Evolutionary conservation across 2,329 filamentous ascomycete genomes (phyloP).

Genomic region (Chaetomium olivaceum): DNA sequence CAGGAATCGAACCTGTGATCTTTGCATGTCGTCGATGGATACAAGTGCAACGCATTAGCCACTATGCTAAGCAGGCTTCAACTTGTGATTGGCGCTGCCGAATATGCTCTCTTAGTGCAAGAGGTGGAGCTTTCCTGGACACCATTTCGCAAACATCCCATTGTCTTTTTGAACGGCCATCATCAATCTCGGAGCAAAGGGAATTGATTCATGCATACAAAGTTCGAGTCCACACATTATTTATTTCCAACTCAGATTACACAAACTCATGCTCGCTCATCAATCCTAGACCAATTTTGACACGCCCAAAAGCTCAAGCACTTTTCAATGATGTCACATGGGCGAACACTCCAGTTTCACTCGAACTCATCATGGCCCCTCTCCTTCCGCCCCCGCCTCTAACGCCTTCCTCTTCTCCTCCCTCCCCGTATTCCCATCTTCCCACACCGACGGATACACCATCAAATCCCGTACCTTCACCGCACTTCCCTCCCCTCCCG

Average conservation of each 20-base stretch:
- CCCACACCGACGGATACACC: conserved; percentile 16
- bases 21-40: conserved; percentile 27
- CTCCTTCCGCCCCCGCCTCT: background rate
- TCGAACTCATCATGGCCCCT: background rate
- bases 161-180: too few species aligned
- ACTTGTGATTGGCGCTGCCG: background rate
- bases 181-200: too few species aligned
- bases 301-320: too few species aligned
- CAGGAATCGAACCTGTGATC: conserved; percentile 30
- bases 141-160: too few species aligned
- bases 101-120: background rate
- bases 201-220: too few species aligned
- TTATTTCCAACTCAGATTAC: too few species aligned
- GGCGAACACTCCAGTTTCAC: background rate
- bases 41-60: conserved; percentile 30
- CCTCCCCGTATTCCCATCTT: conserved; percentile 17
- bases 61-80: conserved; percentile 27
- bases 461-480: background rate
- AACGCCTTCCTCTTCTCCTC: background rate
- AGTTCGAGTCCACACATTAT: too few species aligned
- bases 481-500: background rate
- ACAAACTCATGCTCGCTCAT: too few species aligned
- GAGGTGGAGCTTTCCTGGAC: too few species aligned
- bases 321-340: too few species aligned
- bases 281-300: too few species aligned